Evolutionary conservation across 2,329 filamentous ascomycete species (phyloP).

Genomic region (Nemania bipapillata): DNA sequence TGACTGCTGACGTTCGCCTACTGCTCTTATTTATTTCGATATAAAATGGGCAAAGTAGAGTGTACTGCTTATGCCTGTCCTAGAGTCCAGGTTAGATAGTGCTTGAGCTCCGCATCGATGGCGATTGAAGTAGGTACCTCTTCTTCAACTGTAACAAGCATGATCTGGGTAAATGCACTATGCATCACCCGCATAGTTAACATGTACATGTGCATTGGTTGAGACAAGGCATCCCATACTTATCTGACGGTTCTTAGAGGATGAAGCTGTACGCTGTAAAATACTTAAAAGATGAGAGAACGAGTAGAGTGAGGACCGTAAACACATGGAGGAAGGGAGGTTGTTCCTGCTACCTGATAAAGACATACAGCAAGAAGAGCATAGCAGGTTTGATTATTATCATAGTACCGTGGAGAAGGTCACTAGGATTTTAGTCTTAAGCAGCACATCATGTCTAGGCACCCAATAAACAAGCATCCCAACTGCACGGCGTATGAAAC

Average conservation of each 20-base stretch:
- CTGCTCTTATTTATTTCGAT: slow-evolving; percentile 11
- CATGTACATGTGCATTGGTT: slow-evolving; percentile 1
- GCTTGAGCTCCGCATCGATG: not conserved
- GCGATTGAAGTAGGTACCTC: not conserved
- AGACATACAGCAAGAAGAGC: too few species aligned
- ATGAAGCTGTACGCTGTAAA: not conserved
- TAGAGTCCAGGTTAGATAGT: not conserved
- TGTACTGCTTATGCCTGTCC: not conserved
- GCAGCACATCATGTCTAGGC: too few species aligned
- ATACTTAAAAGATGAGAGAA: not conserved
- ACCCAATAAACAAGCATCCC: too few species aligned
- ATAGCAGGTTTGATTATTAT: too few species aligned
- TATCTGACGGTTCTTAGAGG: not conserved
- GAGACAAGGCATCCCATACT: not conserved
- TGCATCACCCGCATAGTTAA: slow-evolving; percentile 23
- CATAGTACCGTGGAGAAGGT: too few species aligned
- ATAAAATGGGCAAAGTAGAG: slow-evolving; percentile 6
- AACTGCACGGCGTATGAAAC: too few species aligned
- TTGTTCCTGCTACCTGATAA: too few species aligned
- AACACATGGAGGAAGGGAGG: too few species aligned
- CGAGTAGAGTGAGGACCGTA: too few species aligned
- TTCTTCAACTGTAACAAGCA: slow-evolving; percentile 1
- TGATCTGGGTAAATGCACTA: slow-evolving; percentile 25
- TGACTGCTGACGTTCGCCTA: slow-evolving; percentile 13
- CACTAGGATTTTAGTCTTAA: too few species aligned